Evolutionary conservation across 2,329 filamentous ascomycete genomes (phyloP).

Genomic region (Dactylellina leptospora): DNA sequence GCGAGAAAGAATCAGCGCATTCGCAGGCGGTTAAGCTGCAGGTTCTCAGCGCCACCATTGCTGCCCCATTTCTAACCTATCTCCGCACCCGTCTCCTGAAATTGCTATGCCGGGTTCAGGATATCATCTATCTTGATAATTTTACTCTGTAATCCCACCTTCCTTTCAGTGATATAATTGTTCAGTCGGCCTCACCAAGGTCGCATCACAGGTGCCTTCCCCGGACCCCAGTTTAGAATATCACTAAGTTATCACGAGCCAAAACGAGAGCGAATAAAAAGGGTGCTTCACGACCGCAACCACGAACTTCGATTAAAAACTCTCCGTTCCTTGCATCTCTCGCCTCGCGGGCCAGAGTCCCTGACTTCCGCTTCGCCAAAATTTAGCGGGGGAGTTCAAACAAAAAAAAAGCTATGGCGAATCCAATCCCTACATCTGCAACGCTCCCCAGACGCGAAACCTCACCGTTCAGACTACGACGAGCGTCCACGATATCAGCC

Average conservation of each 20-base stretch:
- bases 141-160: constrained; percentile 11
- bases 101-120: background rate
- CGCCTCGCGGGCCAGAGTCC: constrained; percentile 1
- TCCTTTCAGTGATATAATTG: constrained; percentile 24
- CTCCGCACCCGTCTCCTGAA: constrained; percentile 37
- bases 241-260: constrained; percentile 36
- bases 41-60: constrained; percentile 21
- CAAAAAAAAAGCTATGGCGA: constrained; percentile 20
- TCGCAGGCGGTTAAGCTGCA: constrained; percentile 26
- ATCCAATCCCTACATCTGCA: constrained; percentile 21
- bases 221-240: too few species aligned
- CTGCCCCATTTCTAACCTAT: constrained; percentile 25
- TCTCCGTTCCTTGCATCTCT: constrained; percentile 20
- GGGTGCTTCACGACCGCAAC: background rate
- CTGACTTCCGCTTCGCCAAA: constrained; percentile 11
- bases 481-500: constrained; percentile 19
- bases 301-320: constrained; percentile 10
- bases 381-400: constrained; percentile 30
- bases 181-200: background rate
- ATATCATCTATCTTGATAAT: background rate
- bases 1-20: too few species aligned
- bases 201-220: constrained; percentile 19
- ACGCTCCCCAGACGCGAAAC: constrained; percentile 27
- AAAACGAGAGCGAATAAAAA: constrained; percentile 19
- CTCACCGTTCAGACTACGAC: constrained; percentile 19